Evolutionary conservation across 352 stramenopile species (phyloP).

Genomic region (Pythium graminicola): DNA sequence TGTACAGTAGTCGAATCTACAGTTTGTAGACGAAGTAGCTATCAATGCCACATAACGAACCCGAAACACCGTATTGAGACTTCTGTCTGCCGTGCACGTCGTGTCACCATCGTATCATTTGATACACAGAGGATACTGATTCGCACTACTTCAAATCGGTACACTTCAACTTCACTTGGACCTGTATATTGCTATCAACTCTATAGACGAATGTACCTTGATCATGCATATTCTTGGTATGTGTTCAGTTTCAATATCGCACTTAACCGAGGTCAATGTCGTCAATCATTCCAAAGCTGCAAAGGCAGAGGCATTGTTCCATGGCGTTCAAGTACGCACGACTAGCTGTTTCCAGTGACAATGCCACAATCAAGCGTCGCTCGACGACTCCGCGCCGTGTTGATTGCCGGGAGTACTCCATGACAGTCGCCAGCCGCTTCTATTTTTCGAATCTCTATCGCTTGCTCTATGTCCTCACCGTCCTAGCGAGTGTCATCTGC

Average conservation of each 20-base stretch:
- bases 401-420: slow-evolving; percentile 57
- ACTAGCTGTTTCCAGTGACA: slow-evolving; percentile 9
- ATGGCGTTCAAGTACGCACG: slow-evolving; percentile 21
- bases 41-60: no score
- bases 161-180: not conserved
- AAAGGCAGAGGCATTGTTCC: not conserved
- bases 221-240: not conserved
- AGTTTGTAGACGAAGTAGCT: no score
- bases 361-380: not conserved
- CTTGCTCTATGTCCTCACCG: slow-evolving; percentile 75
- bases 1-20: no score
- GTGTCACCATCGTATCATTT: no score
- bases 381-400: slow-evolving; percentile 31
- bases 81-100: no score
- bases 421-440: slow-evolving; percentile 69
- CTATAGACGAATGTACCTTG: not conserved
- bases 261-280: slow-evolving; percentile 6
- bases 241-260: slow-evolving; percentile 8
- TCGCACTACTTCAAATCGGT: no score
- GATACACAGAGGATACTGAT: no score
- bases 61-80: no score
- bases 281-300: not conserved
- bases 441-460: slow-evolving; percentile 81
- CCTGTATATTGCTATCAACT: not conserved
- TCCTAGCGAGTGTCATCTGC: slow-evolving; percentile 61